Conservation (phyloP, 805 yeast genomes). For the Monosporozyma aerobia region DNA sequence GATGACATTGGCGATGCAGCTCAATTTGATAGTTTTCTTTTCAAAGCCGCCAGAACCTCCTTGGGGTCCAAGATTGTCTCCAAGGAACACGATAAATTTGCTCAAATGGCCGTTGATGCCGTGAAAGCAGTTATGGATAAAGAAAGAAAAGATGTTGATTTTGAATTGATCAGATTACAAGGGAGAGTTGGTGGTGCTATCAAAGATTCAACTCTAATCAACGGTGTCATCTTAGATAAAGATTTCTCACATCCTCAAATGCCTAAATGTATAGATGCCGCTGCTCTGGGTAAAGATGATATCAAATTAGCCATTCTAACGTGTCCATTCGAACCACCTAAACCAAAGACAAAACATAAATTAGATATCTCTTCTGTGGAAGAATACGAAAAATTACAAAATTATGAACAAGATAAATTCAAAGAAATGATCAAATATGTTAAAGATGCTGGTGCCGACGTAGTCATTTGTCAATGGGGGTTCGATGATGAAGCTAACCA, state of each 20-base stretch:
- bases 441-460: constrained; percentile 85
- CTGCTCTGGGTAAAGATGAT: constrained; percentile 35
- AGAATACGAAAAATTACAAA: constrained; percentile 84
- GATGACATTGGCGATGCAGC: constrained; percentile 43
- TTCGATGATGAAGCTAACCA: constrained; percentile 98
- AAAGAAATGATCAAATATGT: constrained; percentile 81
- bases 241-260: constrained; percentile 98
- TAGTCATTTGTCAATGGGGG: constrained; percentile 99
- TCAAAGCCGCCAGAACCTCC: constrained; percentile 90
- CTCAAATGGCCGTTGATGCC: constrained; percentile 95
- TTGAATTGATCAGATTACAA: constrained; percentile 89
- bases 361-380: constrained; percentile 88
- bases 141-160: constrained; percentile 90
- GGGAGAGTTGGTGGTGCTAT: constrained; percentile 94
- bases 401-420: constrained; percentile 85
- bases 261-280: constrained; percentile 56
- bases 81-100: constrained; percentile 86
- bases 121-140: constrained; percentile 87
- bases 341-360: constrained; percentile 97
- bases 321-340: constrained; percentile 99
- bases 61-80: constrained; percentile 93
- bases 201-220: constrained; percentile 73
- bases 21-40: constrained; percentile 40
- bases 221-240: constrained; percentile 90
- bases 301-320: constrained; percentile 91